Evolutionary conservation across 2,329 filamentous ascomycete species (phyloP).

Genomic region (Ophiocordyceps australis): DNA sequence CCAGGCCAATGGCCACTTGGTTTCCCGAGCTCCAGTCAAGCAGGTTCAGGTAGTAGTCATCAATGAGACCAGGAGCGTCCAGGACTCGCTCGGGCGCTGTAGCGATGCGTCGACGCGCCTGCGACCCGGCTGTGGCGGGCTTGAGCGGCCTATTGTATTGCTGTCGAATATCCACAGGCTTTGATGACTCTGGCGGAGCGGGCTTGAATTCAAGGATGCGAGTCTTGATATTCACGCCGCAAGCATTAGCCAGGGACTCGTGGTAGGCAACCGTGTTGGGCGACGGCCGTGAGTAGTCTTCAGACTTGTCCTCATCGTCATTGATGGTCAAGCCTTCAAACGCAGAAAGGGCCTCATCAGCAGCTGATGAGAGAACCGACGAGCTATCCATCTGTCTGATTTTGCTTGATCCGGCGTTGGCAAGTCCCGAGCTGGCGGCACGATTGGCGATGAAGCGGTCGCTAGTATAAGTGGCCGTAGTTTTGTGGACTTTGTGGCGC

Average conservation of each 20-base stretch:
- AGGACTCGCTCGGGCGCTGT: constrained; percentile 92
- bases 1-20: constrained; percentile 92
- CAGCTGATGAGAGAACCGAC: constrained; percentile 56
- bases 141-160: constrained; percentile 97
- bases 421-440: constrained; percentile 71
- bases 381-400: constrained; percentile 58
- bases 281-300: constrained; percentile 57
- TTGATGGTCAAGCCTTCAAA: constrained; percentile 62
- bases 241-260: constrained; percentile 76
- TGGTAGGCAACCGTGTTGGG: constrained; percentile 84
- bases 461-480: constrained; percentile 59
- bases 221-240: constrained; percentile 82
- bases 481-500: constrained; percentile 50
- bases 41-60: constrained; percentile 98
- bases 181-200: constrained; percentile 90
- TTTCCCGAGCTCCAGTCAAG: constrained; percentile 97
- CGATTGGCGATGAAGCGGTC: constrained; percentile 97
- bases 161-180: constrained; percentile 90
- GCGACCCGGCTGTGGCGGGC: constrained; percentile 51
- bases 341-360: constrained; percentile 63
- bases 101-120: constrained; percentile 80
- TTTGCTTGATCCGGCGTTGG: constrained; percentile 68
- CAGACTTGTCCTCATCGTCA: constrained; percentile 54
- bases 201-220: constrained; percentile 98
- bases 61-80: constrained; percentile 86